Conservation (phyloP, 805 yeast genomes). For the Candida koratica region DNA sequence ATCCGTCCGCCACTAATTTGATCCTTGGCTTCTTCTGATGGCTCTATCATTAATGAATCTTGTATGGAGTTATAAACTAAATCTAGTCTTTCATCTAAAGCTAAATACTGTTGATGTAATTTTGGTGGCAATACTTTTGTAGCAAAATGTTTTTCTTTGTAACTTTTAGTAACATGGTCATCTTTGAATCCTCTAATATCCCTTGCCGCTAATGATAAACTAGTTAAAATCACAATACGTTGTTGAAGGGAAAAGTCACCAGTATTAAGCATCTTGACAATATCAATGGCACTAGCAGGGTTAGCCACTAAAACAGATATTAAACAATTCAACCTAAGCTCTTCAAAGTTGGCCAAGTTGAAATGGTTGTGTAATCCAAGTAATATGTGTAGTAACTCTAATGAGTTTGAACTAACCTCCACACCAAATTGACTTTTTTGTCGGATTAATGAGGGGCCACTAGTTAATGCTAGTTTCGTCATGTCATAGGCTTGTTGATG, state of each 20-base stretch:
- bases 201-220: constrained; percentile 68
- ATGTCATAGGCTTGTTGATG: constrained; percentile 47
- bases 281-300: constrained; percentile 39
- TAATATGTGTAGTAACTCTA: constrained; percentile 52
- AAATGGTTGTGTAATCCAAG: constrained; percentile 54
- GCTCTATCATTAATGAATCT: constrained; percentile 29
- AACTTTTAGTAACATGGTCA: constrained; percentile 36
- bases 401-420: constrained; percentile 36
- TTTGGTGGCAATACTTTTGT: constrained; percentile 43
- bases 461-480: constrained; percentile 45
- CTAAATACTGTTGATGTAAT: constrained; percentile 42
- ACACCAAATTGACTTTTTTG: constrained; percentile 57
- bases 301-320: constrained; percentile 59
- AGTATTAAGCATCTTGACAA: constrained; percentile 47
- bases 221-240: constrained; percentile 62
- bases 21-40: constrained; percentile 30
- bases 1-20: constrained; percentile 38
- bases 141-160: constrained; percentile 26
- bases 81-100: constrained; percentile 6
- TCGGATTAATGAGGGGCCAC: constrained; percentile 58
- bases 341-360: constrained; percentile 58
- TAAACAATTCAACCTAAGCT: constrained; percentile 59
- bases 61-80: constrained; percentile 22
- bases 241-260: constrained; percentile 84
- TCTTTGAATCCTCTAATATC: constrained; percentile 65